Conservation (phyloP, 345 rosid genomes). For the Gossypium australe region DNA sequence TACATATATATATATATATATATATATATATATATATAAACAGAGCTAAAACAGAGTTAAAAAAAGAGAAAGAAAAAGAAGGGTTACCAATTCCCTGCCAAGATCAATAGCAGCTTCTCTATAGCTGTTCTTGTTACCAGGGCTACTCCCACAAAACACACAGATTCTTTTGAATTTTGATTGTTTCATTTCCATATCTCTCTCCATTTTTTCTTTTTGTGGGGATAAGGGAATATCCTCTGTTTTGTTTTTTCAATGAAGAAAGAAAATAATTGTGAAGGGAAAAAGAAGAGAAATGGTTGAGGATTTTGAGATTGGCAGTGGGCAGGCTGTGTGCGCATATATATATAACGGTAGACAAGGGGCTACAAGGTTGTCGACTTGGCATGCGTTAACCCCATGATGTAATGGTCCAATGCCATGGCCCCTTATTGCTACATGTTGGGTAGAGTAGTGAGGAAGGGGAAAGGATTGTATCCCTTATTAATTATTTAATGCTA, state of each 20-base stretch:
- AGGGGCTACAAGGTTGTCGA: constrained; percentile 5
- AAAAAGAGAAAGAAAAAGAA: background rate
- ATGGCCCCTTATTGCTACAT: background rate
- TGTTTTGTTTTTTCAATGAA: background rate
- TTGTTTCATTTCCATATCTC: constrained; percentile 28
- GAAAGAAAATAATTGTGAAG: background rate
- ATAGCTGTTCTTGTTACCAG: constrained; percentile 68
- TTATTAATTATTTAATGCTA: background rate
- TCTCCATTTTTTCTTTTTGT: constrained; percentile 23
- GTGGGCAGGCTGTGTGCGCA: background rate
- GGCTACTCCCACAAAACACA: constrained; percentile 95
- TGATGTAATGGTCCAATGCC: constrained; percentile 1
- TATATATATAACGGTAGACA: constrained; percentile 28
- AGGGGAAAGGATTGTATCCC: too few species aligned
- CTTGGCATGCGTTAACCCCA: constrained; percentile 18
- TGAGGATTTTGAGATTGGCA: background rate
- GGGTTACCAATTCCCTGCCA: constrained; percentile 65
- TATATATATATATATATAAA: background rate
- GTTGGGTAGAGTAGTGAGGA: too few species aligned
- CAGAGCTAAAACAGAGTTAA: background rate
- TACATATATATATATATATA: background rate
- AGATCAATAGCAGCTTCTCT: constrained; percentile 84
- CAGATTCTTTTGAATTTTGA: constrained; percentile 73
- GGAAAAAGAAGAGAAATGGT: background rate
- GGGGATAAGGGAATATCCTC: background rate